phyloP scores from a whole-genome alignment of 495 filamentous ascomycete genomes.

The Xylaria intraflava region DNA sequence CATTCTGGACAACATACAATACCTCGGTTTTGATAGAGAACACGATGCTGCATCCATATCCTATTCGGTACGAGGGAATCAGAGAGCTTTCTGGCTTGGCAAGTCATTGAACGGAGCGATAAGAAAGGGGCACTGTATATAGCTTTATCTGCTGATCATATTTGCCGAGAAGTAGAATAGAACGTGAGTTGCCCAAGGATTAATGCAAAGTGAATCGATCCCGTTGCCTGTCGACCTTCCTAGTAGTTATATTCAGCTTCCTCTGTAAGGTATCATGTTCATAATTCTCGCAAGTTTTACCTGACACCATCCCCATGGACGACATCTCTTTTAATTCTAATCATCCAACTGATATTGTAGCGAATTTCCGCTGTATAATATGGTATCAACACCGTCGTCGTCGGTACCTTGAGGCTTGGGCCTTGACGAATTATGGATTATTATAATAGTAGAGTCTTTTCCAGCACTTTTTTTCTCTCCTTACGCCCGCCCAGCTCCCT shows the following conservation, averaged over 20 bases:
- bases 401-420: too few relatives aligned
- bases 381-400: too few relatives aligned
- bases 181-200: not conserved
- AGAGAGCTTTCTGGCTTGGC: not conserved
- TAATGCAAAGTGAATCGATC: not conserved
- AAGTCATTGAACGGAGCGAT: not conserved
- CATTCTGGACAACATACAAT: constrained; percentile 5
- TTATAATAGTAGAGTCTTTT: too few relatives aligned
- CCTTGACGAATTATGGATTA: too few relatives aligned
- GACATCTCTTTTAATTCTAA: too few relatives aligned
- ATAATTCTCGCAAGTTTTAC: not conserved
- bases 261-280: not conserved
- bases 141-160: not conserved
- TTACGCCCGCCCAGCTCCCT: too few relatives aligned
- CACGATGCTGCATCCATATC: not conserved
- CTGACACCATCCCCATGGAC: not conserved
- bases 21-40: constrained; percentile 2
- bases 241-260: not conserved
- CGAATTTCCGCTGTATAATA: too few relatives aligned
- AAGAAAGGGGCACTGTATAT: constrained; percentile 1
- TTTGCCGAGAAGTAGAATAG: not conserved
- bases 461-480: too few relatives aligned
- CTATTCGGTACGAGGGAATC: not conserved
- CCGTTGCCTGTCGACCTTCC: not conserved
- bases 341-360: too few relatives aligned